Percentiles rank a stretch among this genome's conserved stretches.
phyloP scores from a whole-genome alignment of 2,329 filamentous ascomycete species.

The Hirsutella thompsonii region DNA sequence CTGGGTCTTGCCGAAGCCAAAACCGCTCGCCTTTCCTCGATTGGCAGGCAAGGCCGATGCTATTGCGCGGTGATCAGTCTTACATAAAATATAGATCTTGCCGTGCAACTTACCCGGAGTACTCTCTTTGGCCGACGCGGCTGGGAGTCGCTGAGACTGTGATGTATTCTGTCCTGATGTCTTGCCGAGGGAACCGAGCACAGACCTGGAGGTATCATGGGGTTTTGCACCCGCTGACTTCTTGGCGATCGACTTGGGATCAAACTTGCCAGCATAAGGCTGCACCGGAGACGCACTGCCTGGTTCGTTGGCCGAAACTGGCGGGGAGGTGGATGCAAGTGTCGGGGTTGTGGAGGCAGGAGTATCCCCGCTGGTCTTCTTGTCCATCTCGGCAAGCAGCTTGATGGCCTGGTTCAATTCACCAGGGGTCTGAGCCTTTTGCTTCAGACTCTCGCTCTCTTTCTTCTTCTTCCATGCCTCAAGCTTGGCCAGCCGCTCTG shows the following conservation, averaged over 20 bases:
- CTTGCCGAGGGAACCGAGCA: constrained; percentile 32
- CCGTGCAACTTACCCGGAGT: constrained; percentile 20
- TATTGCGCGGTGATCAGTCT: constrained; percentile 13
- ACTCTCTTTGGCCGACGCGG: constrained; percentile 15
- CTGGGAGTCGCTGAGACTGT: constrained; percentile 5
- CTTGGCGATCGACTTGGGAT: constrained; percentile 76
- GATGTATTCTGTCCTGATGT: constrained; percentile 20
- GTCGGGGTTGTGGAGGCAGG: constrained; percentile 35
- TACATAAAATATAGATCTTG: too few species aligned
- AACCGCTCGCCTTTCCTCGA: constrained; percentile 65
- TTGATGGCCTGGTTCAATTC: constrained; percentile 52
- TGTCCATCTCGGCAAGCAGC: constrained; percentile 61
- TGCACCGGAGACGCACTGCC: constrained; percentile 36
- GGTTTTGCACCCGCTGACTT: constrained; percentile 53
- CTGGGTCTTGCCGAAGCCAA: constrained; percentile 63
- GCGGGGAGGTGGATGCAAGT: constrained; percentile 36
- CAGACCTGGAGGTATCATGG: constrained; percentile 34
- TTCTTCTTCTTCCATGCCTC: constrained; percentile 91
- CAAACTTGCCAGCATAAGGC: constrained; percentile 67
- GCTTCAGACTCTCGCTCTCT: constrained; percentile 60
- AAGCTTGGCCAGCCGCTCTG: constrained; percentile 66
- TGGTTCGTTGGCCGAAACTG: constrained; percentile 28
- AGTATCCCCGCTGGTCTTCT: constrained; percentile 42
- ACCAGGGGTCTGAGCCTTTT: constrained; percentile 40
- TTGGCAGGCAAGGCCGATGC: constrained; percentile 50